A percentile compares a stretch with the other conserved stretches of the same genome.
These are phyloP conservation scores for Moricandia arvensis DNA, from an alignment of 345 rosid genomes.

Conservation along the genomic window DNA sequence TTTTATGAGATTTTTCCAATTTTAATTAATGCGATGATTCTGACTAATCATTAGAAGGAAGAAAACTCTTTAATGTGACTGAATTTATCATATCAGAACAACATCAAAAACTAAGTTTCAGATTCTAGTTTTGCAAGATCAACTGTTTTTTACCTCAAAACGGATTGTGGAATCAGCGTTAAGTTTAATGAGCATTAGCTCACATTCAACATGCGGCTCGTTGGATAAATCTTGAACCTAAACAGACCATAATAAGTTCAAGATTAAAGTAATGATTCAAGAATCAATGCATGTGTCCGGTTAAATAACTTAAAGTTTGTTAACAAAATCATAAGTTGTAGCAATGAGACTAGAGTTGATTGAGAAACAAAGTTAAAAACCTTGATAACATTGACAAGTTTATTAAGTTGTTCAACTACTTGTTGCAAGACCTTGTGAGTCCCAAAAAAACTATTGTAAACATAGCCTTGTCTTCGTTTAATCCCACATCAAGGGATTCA, in stretches of 20 bases:
- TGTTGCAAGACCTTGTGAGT: slow-evolving; percentile 73
- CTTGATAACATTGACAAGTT: slow-evolving; percentile 75
- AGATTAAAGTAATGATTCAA: background rate
- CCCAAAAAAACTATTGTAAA: slow-evolving; percentile 81
- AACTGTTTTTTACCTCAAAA: slow-evolving; percentile 76
- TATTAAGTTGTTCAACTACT: slow-evolving; percentile 90
- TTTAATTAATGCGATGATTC: too few species aligned
- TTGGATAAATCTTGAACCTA: slow-evolving; percentile 89
- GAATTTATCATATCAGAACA: background rate
- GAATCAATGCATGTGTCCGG: background rate
- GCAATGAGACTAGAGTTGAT: too few species aligned
- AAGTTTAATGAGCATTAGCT: slow-evolving; percentile 82
- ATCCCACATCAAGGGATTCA: slow-evolving; percentile 92
- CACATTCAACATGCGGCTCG: slow-evolving; percentile 93
- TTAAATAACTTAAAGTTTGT: too few species aligned
- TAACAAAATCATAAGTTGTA: too few species aligned
- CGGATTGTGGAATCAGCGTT: slow-evolving; percentile 51
- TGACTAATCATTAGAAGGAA: too few species aligned
- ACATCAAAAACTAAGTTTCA: background rate
- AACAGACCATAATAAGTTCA: slow-evolving; percentile 11
- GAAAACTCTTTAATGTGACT: too few species aligned
- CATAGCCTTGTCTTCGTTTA: slow-evolving; percentile 81
- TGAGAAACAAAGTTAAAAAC: too few species aligned
- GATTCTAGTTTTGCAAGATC: too few species aligned
- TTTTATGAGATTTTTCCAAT: too few species aligned